Evolutionary conservation across 2,329 filamentous ascomycete species (phyloP), one percentile per base, ranked within the genome.

Genomic region (Rutstroemia sp.): DNA sequence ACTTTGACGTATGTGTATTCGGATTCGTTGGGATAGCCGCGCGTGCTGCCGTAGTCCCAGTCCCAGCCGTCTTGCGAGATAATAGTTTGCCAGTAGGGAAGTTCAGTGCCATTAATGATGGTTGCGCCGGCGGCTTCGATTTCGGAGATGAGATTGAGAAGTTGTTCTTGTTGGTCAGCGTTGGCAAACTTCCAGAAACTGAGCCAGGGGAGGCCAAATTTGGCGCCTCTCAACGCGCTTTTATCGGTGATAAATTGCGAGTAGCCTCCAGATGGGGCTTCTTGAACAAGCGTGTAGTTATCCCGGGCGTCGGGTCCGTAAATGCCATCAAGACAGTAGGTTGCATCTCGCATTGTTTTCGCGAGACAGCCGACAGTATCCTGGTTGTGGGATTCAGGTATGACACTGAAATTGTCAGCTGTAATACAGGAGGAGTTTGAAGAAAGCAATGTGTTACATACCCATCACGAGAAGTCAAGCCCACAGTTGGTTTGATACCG

Each of bases 401-500:
- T 77, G 27, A 85, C 78, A 17, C 77, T 79, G 63, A 0, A 70
- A 17, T 12, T 14, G 23, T 48, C 16, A 54, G 14, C 10, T 34
- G 10, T 34, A 34, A 10, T 34, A 9, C 25, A 6, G 40, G 40
- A 9, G 25, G 12, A 4, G 7, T 16, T 17, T 10, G 19, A 27
- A 19, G 6, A 5, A 39, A 23, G 8, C 17, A 21, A 42, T 19
- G 17, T 59, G 45, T 47, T 42, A 57, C 61, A 50, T 54, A 67
- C 66, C 75, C 81, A 19, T 72, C 75, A 16, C 85, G 74, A 8
- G 86, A 88, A 0, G 85, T 89, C 51, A 89, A 69, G 0, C 87
- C 87, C 5, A 90, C 84, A 1, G 86, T 90, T 1, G 87, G 86
- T 71, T 90, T 91, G 68, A 91, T 79, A 3, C 87, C 87, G 1